These are phyloP conservation scores for Dissophora globulifera DNA, from an alignment of 192 early-diverging fungal genomes.

Conservation along the genomic window DNA sequence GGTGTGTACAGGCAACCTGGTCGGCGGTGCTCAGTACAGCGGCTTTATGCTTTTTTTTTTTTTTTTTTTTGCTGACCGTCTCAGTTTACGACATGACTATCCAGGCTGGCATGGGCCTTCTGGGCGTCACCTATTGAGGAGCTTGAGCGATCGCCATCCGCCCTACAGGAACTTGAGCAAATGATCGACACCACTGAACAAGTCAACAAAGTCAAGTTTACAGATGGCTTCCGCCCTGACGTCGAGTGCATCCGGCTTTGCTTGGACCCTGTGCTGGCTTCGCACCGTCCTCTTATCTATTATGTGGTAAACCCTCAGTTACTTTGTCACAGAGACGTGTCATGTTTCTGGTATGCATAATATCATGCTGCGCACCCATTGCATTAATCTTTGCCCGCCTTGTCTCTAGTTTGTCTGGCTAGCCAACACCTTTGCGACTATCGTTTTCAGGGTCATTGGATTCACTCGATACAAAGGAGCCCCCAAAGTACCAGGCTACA, in stretches of 20 bases:
- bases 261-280: conserved; percentile 62
- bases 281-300: conserved; percentile 65
- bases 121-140: conserved; percentile 50
- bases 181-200: conserved; percentile 49
- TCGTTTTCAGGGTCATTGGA: conserved; percentile 14
- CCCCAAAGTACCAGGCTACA: not conserved
- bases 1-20: conserved; percentile 18
- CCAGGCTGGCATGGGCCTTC: conserved; percentile 66
- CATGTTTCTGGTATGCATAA: too few species aligned
- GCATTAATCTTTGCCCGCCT: not conserved
- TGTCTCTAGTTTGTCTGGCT: conserved; percentile 13
- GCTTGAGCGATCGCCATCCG: conserved; percentile 25
- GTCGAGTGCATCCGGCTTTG: conserved; percentile 65
- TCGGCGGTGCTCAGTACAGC: too few species aligned
- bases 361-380: too few species aligned
- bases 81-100: not conserved
- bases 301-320: conserved; percentile 49
- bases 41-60: not conserved
- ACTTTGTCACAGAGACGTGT: too few species aligned
- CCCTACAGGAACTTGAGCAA: conserved; percentile 47
- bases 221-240: conserved; percentile 50
- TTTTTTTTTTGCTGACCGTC: not conserved
- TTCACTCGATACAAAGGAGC: conserved; percentile 20
- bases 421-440: conserved; percentile 4
- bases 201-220: conserved; percentile 51